Conservation (phyloP, 257 asterid genomes). For the Lithospermum erythrorhizon region DNA sequence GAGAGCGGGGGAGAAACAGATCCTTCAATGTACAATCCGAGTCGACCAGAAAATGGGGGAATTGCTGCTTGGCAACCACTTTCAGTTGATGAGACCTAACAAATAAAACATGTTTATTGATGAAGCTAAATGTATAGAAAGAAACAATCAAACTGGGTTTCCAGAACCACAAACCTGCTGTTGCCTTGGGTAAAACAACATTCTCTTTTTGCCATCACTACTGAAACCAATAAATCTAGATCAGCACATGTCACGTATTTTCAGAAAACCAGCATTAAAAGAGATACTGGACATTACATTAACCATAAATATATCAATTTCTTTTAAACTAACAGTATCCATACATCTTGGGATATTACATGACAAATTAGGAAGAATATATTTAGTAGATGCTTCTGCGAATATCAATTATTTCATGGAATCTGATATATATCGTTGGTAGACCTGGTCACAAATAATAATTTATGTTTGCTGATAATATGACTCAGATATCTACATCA, state of each 20-base stretch:
- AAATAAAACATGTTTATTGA: constrained; percentile 16
- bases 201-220: constrained; percentile 43
- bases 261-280: not conserved
- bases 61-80: constrained; percentile 80
- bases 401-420: no score
- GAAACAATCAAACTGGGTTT: constrained; percentile 12
- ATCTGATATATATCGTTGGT: not conserved
- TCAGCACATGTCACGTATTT: constrained; percentile 6
- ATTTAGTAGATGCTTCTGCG: not conserved
- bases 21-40: constrained; percentile 85
- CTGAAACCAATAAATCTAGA: constrained; percentile 36
- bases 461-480: not conserved
- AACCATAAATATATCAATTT: not conserved
- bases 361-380: not conserved
- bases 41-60: constrained; percentile 67
- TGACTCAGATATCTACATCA: not conserved
- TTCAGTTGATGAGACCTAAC: constrained; percentile 53
- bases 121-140: constrained; percentile 5
- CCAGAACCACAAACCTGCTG: constrained; percentile 50
- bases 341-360: not conserved
- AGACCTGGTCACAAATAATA: not conserved
- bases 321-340: not conserved
- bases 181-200: constrained; percentile 72
- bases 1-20: constrained; percentile 86
- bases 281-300: not conserved